Percentiles rank a stretch among this genome's conserved stretches.
phyloP scores from a whole-genome alignment of 1,284 basidiomycete genomes.

The Cutaneotrichosporon arboriforme region DNA sequence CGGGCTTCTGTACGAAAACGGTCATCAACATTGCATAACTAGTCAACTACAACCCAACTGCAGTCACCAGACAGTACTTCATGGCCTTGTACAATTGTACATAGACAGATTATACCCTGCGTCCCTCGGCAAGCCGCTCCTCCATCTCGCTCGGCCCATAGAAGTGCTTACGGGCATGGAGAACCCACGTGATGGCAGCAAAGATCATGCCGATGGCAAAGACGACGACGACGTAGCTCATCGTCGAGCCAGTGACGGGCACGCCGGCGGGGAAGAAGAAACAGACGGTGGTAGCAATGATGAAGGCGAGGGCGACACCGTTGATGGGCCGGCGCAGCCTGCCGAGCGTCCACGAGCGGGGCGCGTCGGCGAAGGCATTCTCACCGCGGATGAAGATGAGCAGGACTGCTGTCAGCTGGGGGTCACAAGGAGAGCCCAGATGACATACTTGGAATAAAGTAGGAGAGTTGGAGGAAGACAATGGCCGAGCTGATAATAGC shows the following conservation, averaged over 20 bases:
- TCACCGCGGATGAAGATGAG: slow-evolving; percentile 49
- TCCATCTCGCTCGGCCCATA: slow-evolving; percentile 46
- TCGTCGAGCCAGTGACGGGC: slow-evolving; percentile 43
- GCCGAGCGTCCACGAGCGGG: slow-evolving; percentile 39
- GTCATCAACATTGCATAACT: no score
- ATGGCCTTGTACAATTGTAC: no score
- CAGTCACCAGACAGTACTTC: no score
- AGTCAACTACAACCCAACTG: no score
- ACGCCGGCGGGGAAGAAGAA: slow-evolving; percentile 52
- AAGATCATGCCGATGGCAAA: slow-evolving; percentile 37
- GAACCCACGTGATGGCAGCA: slow-evolving; percentile 39
- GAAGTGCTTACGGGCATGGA: slow-evolving; percentile 44
- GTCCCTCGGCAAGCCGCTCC: slow-evolving; percentile 4
- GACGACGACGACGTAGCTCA: slow-evolving; percentile 50
- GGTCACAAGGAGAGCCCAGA: not conserved
- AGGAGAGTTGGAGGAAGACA: slow-evolving; percentile 26
- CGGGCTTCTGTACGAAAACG: no score
- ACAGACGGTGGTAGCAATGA: slow-evolving; percentile 49
- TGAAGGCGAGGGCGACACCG: slow-evolving; percentile 47
- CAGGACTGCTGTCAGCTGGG: slow-evolving; percentile 20
- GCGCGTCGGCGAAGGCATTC: slow-evolving; percentile 37
- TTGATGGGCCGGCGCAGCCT: slow-evolving; percentile 37
- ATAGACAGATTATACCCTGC: not conserved
- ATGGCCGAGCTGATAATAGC: slow-evolving; percentile 35
- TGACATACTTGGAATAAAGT: slow-evolving; percentile 39